These are phyloP conservation scores for Gossypium longicalyx DNA, from an alignment of 345 rosid genomes.

Conservation along the genomic window DNA sequence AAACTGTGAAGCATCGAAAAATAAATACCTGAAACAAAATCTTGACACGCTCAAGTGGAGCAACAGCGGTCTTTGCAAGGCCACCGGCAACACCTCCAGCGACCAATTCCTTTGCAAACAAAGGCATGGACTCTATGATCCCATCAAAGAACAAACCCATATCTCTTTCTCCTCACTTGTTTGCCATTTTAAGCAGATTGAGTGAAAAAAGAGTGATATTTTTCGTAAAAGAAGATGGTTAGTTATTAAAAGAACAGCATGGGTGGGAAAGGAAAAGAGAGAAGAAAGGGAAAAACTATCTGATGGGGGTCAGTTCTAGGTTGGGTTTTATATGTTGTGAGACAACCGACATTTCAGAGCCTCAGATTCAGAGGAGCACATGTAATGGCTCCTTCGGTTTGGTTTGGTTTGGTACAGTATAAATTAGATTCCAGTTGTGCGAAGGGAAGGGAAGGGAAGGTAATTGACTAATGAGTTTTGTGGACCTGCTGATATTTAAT, in stretches of 20 bases:
- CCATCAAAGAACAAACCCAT: slow-evolving; percentile 36
- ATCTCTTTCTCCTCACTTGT: slow-evolving; percentile 50
- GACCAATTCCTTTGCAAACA: slow-evolving; percentile 75
- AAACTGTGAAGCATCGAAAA: background rate
- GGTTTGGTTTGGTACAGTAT: no score
- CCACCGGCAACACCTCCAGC: slow-evolving; percentile 95
- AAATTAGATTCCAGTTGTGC: background rate
- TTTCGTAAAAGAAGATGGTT: background rate
- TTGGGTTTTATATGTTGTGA: slow-evolving; percentile 29
- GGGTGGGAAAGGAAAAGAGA: background rate
- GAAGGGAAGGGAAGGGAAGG: background rate
- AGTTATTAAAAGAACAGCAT: background rate
- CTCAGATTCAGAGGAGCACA: slow-evolving; percentile 1
- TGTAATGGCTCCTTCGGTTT: background rate
- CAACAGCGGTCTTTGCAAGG: slow-evolving; percentile 75
- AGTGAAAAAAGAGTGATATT: slow-evolving; percentile 9
- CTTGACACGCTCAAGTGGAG: slow-evolving; percentile 93
- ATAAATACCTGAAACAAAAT: slow-evolving; percentile 75
- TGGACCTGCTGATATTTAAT: background rate
- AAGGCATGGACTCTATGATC: slow-evolving; percentile 62
- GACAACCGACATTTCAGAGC: slow-evolving; percentile 10
- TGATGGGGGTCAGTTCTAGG: background rate
- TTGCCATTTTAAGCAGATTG: slow-evolving; percentile 32
- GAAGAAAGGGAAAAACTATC: background rate
- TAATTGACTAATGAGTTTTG: background rate